These are phyloP conservation scores for Fistulifera pelliculosa DNA, from an alignment of 108 stramenopile genomes.

Conservation along the genomic window DNA sequence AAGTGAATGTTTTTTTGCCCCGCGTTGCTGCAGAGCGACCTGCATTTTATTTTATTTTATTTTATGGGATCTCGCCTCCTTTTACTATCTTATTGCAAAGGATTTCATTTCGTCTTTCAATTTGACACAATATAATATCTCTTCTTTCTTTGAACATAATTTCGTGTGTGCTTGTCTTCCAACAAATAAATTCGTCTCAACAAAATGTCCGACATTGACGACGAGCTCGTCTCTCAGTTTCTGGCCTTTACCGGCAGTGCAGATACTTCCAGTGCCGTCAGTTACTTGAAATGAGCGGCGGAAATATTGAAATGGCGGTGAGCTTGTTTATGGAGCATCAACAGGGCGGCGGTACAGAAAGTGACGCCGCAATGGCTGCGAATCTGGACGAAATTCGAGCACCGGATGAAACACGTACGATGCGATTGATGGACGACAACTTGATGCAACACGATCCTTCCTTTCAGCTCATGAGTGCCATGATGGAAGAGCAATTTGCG, in stretches of 20 bases:
- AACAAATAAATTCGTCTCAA: too few species aligned
- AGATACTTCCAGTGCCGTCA: conserved; percentile 39
- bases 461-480: conserved; percentile 14
- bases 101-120: too few species aligned
- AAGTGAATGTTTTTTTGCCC: too few species aligned
- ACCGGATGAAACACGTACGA: conserved; percentile 74
- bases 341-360: conserved; percentile 21
- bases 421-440: conserved; percentile 67
- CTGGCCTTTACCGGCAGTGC: conserved; percentile 59
- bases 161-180: too few species aligned
- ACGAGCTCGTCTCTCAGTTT: conserved; percentile 66
- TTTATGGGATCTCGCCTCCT: too few species aligned
- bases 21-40: too few species aligned
- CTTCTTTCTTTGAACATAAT: too few species aligned
- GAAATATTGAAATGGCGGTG: conserved; percentile 64
- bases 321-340: conserved; percentile 61
- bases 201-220: conserved; percentile 7
- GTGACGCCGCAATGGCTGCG: conserved; percentile 12
- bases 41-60: too few species aligned
- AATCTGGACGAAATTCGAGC: conserved; percentile 43
- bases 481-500: conserved; percentile 20
- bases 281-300: conserved; percentile 82
- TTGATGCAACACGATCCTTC: conserved; percentile 2
- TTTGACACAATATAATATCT: too few species aligned
- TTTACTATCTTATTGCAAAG: too few species aligned